Evolutionary conservation across 176 grass and related monocot genomes (phyloP).

Genomic region (Canna indica): DNA sequence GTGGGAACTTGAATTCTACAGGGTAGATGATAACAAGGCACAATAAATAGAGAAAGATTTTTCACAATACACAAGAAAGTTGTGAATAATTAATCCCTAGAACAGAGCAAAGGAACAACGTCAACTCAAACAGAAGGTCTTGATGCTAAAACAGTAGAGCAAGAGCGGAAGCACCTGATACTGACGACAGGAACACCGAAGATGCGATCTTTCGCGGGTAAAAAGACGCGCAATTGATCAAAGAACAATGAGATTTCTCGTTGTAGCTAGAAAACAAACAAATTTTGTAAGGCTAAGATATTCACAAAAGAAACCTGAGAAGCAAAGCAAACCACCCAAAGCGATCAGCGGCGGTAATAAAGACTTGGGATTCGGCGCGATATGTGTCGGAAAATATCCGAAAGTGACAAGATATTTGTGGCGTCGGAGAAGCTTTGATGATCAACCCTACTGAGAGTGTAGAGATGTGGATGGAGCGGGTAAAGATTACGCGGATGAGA

Average conservation of each 20-base stretch:
- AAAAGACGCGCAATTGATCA: neutral
- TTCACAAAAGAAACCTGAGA: too few relatives aligned
- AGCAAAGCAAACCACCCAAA: neutral
- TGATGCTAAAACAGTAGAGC: neutral
- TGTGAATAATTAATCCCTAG: neutral
- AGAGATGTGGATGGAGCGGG: neutral
- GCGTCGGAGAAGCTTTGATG: neutral
- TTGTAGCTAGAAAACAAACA: too few relatives aligned
- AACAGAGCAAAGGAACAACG: neutral
- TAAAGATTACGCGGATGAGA: too few relatives aligned
- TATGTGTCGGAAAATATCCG: neutral
- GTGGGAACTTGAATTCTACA: neutral
- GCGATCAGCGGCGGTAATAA: neutral
- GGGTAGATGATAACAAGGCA: neutral
- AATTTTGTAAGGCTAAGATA: too few relatives aligned
- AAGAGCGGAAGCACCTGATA: neutral
- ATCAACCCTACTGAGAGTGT: neutral
- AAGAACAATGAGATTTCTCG: neutral
- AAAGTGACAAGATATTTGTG: neutral
- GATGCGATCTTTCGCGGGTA: neutral
- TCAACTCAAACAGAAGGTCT: neutral
- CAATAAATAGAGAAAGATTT: too few relatives aligned
- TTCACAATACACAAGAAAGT: neutral
- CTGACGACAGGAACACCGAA: neutral
- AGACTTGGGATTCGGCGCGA: neutral